Conservation (phyloP, 1,284 basidiomycete genomes). For the Cystobasidiaceae sp. region DNA sequence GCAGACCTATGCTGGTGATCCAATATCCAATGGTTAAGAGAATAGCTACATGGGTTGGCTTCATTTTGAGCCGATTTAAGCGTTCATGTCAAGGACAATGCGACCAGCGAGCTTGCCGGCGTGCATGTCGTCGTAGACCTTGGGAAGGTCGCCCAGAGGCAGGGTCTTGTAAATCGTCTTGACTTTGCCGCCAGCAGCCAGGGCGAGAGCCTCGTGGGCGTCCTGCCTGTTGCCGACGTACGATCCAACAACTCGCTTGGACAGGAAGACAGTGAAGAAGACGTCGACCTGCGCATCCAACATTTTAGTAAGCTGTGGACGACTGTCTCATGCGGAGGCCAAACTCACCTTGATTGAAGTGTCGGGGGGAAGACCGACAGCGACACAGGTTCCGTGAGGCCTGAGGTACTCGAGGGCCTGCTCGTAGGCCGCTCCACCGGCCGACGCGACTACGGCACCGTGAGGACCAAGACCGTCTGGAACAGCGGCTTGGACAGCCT, state of each 20-base stretch:
- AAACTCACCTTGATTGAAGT: slow-evolving; percentile 49
- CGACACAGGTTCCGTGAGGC: slow-evolving; percentile 11
- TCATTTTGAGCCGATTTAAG: too few species aligned
- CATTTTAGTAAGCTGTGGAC: slow-evolving; percentile 68
- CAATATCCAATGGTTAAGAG: too few species aligned
- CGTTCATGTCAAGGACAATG: too few species aligned
- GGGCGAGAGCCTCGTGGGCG: slow-evolving; percentile 63
- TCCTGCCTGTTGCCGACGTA: slow-evolving; percentile 73
- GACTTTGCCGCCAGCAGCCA: slow-evolving; percentile 64
- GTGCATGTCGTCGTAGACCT: slow-evolving; percentile 40
- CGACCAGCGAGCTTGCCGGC: slow-evolving; percentile 42
- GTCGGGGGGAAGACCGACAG: slow-evolving; percentile 16
- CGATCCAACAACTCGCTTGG: slow-evolving; percentile 56
- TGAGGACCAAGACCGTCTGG: slow-evolving; percentile 61
- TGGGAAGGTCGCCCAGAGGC: slow-evolving; percentile 16
- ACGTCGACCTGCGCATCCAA: slow-evolving; percentile 60
- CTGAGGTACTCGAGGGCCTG: slow-evolving; percentile 12
- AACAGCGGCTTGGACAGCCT: slow-evolving; percentile 58
- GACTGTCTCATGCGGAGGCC: slow-evolving; percentile 55
- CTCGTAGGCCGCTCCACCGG: slow-evolving; percentile 20
- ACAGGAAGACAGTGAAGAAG: slow-evolving; percentile 68
- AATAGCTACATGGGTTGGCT: too few species aligned
- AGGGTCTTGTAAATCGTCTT: slow-evolving; percentile 45
- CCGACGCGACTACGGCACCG: slow-evolving; percentile 53
- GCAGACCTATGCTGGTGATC: too few species aligned